Percentiles rank a stretch among this genome's conserved stretches.
Conservation (phyloP, 2,329 filamentous ascomycete genomes). For the Alternaria sp. region DNA sequence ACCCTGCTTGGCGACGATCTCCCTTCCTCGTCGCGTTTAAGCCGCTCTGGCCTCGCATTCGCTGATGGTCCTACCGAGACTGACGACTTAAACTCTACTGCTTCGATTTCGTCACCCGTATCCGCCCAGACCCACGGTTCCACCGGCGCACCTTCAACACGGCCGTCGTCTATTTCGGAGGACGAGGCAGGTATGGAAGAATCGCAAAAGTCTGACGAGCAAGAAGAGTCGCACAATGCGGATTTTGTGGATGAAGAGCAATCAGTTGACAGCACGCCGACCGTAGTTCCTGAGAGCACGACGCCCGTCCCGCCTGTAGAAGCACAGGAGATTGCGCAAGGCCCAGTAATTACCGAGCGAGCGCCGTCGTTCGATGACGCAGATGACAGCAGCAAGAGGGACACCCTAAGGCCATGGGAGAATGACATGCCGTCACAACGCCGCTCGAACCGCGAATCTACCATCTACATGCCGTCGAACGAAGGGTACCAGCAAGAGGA, state of each 20-base stretch:
- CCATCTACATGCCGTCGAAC: conserved; percentile 34
- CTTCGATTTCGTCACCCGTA: conserved; percentile 46
- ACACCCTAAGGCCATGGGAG: conserved; percentile 22
- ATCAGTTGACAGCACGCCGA: conserved; percentile 44
- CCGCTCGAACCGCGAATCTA: conserved; percentile 42
- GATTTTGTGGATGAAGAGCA: conserved; percentile 36
- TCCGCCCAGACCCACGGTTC: conserved; percentile 49
- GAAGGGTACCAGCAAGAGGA: conserved; percentile 22
- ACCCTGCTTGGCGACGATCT: conserved; percentile 21
- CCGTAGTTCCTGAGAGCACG: conserved; percentile 40
- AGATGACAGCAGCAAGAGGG: conserved; percentile 14
- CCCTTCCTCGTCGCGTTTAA: conserved; percentile 13
- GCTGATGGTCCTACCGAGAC: conserved; percentile 47
- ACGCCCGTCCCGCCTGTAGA: conserved; percentile 34
- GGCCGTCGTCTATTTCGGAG: conserved; percentile 49
- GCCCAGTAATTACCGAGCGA: conserved; percentile 7
- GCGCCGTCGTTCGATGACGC: conserved; percentile 16
- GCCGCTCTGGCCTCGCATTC: conserved; percentile 63
- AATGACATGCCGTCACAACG: conserved; percentile 23
- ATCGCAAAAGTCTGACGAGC: conserved; percentile 20
- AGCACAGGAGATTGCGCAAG: conserved; percentile 14
- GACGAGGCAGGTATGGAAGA: conserved; percentile 36
- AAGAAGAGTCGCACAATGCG: conserved; percentile 18
- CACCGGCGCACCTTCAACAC: conserved; percentile 45
- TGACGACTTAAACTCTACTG: conserved; percentile 45